Percentiles rank a stretch among this genome's conserved stretches.
phyloP scores from a whole-genome alignment of 441 rosid species.

The Arabidopsis hybrid region DNA sequence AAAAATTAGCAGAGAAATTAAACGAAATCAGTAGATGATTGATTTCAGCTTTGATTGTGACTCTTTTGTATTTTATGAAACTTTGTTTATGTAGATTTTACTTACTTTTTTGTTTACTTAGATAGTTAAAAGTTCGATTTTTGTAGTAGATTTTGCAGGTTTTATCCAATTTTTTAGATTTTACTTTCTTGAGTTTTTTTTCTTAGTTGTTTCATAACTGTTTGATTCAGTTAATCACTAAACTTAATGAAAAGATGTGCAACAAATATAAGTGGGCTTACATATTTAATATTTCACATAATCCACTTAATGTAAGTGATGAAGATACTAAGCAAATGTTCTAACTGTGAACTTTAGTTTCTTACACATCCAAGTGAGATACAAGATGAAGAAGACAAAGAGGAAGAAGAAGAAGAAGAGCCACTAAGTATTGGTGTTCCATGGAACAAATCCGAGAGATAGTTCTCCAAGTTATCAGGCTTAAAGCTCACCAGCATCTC shows the following conservation, averaged over 20 bases:
- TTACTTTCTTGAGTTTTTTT: no score
- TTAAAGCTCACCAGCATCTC: slow-evolving; percentile 46
- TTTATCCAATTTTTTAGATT: no score
- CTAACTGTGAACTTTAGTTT: slow-evolving; percentile 4
- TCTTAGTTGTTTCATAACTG: no score
- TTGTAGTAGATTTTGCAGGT: no score
- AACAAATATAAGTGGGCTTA: not conserved
- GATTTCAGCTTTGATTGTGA: not conserved
- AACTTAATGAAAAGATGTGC: no score
- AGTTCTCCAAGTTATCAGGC: slow-evolving; percentile 60
- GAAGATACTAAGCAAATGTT: not conserved
- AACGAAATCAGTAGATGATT: not conserved
- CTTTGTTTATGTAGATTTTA: no score
- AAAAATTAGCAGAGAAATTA: not conserved
- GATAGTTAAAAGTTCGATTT: no score
- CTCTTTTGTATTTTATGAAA: no score
- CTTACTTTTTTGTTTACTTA: no score
- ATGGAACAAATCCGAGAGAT: slow-evolving; percentile 61
- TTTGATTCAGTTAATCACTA: not conserved
- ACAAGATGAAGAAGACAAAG: slow-evolving; percentile 33
- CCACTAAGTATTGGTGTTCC: slow-evolving; percentile 48
- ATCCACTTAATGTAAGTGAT: not conserved
- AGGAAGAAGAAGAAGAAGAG: slow-evolving; percentile 30
- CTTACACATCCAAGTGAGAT: slow-evolving; percentile 42
- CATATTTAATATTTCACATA: not conserved